Percentiles rank a stretch among this genome's conserved stretches.
Conservation (phyloP, 495 filamentous ascomycete species). For the Hypoxylon fuscum region DNA sequence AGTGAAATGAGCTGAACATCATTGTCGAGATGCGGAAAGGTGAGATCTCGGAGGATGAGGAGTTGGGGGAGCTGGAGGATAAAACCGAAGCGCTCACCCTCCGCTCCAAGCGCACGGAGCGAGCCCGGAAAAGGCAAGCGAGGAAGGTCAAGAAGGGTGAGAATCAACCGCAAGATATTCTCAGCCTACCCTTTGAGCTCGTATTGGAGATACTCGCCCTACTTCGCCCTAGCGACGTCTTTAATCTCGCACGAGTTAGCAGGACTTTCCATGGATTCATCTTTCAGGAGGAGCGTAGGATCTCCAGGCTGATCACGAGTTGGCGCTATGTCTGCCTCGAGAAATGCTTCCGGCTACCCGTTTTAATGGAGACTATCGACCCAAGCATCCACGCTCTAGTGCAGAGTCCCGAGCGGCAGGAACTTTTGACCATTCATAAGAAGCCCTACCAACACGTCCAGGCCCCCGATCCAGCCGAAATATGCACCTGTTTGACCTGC, state of each 20-base stretch:
- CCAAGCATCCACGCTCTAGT: constrained; percentile 45
- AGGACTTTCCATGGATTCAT: constrained; percentile 52
- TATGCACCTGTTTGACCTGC: constrained; percentile 64
- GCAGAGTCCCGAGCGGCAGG: constrained; percentile 47
- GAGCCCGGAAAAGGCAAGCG: constrained; percentile 53
- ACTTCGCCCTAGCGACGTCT: constrained; percentile 58
- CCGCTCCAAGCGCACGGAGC: constrained; percentile 59
- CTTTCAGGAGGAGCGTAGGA: constrained; percentile 45
- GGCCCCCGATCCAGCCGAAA: constrained; percentile 45
- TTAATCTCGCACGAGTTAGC: constrained; percentile 50
- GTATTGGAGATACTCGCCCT: constrained; percentile 53
- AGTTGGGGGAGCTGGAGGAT: constrained; percentile 40
- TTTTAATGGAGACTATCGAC: constrained; percentile 52
- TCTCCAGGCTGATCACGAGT: constrained; percentile 49
- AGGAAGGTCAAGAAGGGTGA: constrained; percentile 44
- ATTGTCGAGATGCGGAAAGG: constrained; percentile 27
- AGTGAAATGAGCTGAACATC: no score
- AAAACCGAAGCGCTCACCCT: constrained; percentile 48
- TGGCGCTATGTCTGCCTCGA: constrained; percentile 57
- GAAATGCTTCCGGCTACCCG: constrained; percentile 59
- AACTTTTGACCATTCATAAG: constrained; percentile 49
- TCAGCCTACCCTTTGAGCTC: constrained; percentile 61
- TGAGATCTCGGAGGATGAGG: constrained; percentile 31
- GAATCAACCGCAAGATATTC: constrained; percentile 32
- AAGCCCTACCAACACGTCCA: constrained; percentile 60